Conservation (phyloP, 257 asterid genomes). For the Salvia rosmarinus region DNA sequence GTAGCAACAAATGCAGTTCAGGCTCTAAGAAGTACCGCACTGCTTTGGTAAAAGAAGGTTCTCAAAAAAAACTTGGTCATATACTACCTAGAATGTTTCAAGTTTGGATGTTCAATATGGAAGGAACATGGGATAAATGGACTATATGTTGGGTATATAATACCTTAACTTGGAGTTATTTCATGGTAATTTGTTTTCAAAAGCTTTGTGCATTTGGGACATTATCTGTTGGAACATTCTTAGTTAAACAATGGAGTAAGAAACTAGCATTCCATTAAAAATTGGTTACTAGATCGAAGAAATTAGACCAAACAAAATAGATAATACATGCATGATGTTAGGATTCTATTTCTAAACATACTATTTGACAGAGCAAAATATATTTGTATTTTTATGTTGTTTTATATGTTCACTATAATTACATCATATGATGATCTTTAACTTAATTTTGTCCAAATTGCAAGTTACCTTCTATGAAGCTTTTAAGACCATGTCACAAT, state of each 20-base stretch:
- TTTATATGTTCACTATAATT: not conserved
- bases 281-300: not conserved
- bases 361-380: not conserved
- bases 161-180: not conserved
- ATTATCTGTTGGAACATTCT: not conserved
- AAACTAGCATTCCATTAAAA: not conserved
- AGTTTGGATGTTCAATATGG: constrained; percentile 84
- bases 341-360: constrained; percentile 15
- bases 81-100: constrained; percentile 85
- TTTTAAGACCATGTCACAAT: constrained; percentile 58
- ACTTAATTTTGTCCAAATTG: constrained; percentile 16
- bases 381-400: not conserved
- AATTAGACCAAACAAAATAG: not conserved
- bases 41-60: constrained; percentile 50
- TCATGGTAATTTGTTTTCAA: constrained; percentile 3
- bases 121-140: constrained; percentile 81
- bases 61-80: constrained; percentile 50
- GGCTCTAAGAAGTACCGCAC: constrained; percentile 78
- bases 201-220: constrained; percentile 4
- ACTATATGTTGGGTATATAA: constrained; percentile 70
- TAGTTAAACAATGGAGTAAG: not conserved
- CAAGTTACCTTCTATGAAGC: constrained; percentile 85
- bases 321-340: not conserved
- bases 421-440: constrained; percentile 11
- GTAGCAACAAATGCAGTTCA: constrained; percentile 88